Evolutionary conservation across 176 grass and related monocot species (phyloP).

Genomic region (Cymbopogon citratus): DNA sequence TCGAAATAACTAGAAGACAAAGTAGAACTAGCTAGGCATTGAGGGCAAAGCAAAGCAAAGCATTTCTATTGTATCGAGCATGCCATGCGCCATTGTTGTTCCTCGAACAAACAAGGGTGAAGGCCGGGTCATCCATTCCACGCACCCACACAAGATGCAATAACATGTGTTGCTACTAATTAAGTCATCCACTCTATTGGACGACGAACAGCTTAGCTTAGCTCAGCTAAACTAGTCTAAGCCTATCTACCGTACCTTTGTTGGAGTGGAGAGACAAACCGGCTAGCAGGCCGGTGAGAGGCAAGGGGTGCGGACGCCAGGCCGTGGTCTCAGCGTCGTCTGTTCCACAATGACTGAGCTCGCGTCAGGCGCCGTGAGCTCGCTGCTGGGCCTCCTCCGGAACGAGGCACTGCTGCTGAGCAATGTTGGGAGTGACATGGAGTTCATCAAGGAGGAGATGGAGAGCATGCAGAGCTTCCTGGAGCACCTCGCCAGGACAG

Average conservation of each 20-base stretch:
- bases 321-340: too few relatives aligned
- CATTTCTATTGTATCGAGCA: too few relatives aligned
- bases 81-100: too few relatives aligned
- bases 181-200: not conserved
- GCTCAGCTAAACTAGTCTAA: not conserved
- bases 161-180: too few relatives aligned
- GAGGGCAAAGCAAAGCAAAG: too few relatives aligned
- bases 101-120: too few relatives aligned
- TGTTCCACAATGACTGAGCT: not conserved
- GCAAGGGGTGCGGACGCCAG: not conserved
- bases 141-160: too few relatives aligned
- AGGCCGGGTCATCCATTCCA: too few relatives aligned
- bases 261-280: not conserved
- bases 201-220: not conserved
- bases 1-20: too few relatives aligned
- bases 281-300: not conserved
- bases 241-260: not conserved
- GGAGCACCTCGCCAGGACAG: not conserved
- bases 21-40: too few relatives aligned
- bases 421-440: not conserved
- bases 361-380: not conserved
- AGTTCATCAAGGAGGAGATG: not conserved
- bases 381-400: not conserved
- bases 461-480: not conserved
- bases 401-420: not conserved